Evolutionary conservation across 2,329 filamentous ascomycete genomes (phyloP).

Genomic region (Blumeriella jaapii): DNA sequence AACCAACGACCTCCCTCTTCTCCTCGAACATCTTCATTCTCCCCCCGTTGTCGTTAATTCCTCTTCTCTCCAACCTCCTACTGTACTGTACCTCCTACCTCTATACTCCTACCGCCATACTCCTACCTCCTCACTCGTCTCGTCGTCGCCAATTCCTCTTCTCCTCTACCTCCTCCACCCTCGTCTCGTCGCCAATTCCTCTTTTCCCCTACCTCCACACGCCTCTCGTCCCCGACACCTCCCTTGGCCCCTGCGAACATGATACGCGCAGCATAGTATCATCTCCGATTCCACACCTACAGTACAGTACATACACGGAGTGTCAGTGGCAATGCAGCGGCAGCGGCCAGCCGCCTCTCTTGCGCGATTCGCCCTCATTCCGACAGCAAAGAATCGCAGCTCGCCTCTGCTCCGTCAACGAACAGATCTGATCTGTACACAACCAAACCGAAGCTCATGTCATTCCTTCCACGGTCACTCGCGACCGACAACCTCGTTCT

Average conservation of each 20-base stretch:
- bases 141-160: no score
- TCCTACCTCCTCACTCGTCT: no score
- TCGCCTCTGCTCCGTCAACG: constrained; percentile 2
- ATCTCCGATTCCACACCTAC: constrained; percentile 8
- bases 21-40: no score
- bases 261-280: constrained; percentile 4
- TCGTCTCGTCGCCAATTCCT: no score
- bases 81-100: no score
- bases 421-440: neutral
- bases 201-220: neutral
- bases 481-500: neutral
- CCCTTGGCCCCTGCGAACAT: neutral
- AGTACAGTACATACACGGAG: neutral
- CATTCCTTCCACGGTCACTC: constrained; percentile 3
- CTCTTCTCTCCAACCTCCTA: no score
- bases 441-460: constrained; percentile 3
- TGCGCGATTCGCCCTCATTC: constrained; percentile 10
- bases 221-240: constrained; percentile 1
- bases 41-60: no score
- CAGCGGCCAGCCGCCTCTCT: constrained; percentile 15
- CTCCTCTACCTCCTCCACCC: no score
- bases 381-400: constrained; percentile 6
- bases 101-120: no score
- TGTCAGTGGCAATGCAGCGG: constrained; percentile 15
- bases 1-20: no score